A percentile compares a stretch with the other conserved stretches of the same genome.
These are phyloP conservation scores for Aspergillus tubingensis DNA, from an alignment of 2,329 filamentous ascomycete species.

Conservation along the genomic window DNA sequence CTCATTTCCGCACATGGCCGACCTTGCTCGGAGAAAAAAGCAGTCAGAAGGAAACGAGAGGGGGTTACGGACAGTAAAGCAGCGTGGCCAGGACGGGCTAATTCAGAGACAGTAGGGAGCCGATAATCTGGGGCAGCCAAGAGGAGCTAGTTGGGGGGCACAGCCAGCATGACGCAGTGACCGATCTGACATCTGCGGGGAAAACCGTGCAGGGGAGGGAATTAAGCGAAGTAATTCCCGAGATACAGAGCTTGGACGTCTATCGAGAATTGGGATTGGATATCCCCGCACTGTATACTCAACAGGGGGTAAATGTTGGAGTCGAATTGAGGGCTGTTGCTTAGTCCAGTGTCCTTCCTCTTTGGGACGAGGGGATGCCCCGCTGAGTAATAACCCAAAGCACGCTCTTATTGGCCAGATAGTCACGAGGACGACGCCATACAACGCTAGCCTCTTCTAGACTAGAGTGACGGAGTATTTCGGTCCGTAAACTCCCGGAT, in stretches of 20 bases:
- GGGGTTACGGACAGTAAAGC: background rate
- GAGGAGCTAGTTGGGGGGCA: background rate
- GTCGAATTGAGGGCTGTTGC: too few relatives aligned
- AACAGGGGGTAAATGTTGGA: too few relatives aligned
- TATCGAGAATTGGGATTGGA: too few relatives aligned
- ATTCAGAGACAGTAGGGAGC: background rate
- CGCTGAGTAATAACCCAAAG: background rate
- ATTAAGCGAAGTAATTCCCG: background rate
- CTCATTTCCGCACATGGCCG: constrained; percentile 1
- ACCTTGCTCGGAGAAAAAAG: background rate
- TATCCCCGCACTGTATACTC: too few relatives aligned
- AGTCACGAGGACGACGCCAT: background rate
- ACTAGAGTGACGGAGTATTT: background rate
- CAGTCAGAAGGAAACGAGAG: background rate
- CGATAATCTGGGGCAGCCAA: background rate
- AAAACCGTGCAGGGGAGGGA: background rate
- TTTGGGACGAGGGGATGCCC: background rate
- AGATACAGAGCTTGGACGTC: too few relatives aligned
- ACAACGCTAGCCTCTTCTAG: background rate
- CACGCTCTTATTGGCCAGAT: background rate
- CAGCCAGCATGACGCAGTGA: background rate
- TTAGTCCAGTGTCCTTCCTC: background rate
- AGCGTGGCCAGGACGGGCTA: background rate
- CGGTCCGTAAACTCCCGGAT: background rate
- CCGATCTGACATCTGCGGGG: background rate